Conservation (phyloP, 768 basidiomycete genomes). For the Mycena latifolia region DNA sequence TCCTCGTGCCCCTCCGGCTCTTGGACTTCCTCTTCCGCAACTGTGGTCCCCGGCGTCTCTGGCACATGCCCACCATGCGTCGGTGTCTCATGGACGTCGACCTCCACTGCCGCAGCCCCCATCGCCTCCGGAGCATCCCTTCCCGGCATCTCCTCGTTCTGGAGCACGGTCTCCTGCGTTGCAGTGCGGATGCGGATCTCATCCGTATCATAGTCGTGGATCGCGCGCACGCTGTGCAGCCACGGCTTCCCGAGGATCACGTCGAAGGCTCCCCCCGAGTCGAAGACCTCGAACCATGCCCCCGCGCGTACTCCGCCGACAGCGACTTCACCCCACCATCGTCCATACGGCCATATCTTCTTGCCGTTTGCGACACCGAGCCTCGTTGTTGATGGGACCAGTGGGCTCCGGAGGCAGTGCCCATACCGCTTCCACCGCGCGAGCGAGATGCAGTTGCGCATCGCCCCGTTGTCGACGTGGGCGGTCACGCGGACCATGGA, state of each 20-base stretch:
- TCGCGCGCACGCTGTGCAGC: too few species aligned
- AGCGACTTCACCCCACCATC: slow-evolving; percentile 18
- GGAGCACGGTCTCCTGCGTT: too few species aligned
- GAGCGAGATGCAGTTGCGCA: slow-evolving; percentile 24
- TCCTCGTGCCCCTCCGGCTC: too few species aligned
- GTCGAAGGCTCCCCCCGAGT: slow-evolving; percentile 15
- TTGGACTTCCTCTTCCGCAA: too few species aligned
- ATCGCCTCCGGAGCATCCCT: too few species aligned
- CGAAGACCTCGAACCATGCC: slow-evolving; percentile 24
- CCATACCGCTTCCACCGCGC: slow-evolving; percentile 17
- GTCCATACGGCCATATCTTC: slow-evolving; percentile 11
- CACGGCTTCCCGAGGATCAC: slow-evolving; percentile 24
- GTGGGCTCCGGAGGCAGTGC: slow-evolving; percentile 8
- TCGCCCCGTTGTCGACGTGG: too few species aligned
- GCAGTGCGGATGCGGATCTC: slow-evolving; percentile 8
- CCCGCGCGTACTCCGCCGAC: slow-evolving; percentile 6
- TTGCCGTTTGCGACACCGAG: slow-evolving; percentile 10
- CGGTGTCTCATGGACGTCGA: too few species aligned
- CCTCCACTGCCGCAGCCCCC: too few species aligned
- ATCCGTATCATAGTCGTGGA: slow-evolving; percentile 17
- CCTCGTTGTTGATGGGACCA: slow-evolving; percentile 2
- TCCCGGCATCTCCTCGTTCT: too few species aligned
- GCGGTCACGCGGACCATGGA: neutral
- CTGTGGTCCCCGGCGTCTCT: too few species aligned
- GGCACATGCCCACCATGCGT: too few species aligned